Percentiles rank a stretch among this genome's conserved stretches.
Evolutionary conservation across 805 yeast species (phyloP).

Genomic region (Candida rishiriensis): DNA sequence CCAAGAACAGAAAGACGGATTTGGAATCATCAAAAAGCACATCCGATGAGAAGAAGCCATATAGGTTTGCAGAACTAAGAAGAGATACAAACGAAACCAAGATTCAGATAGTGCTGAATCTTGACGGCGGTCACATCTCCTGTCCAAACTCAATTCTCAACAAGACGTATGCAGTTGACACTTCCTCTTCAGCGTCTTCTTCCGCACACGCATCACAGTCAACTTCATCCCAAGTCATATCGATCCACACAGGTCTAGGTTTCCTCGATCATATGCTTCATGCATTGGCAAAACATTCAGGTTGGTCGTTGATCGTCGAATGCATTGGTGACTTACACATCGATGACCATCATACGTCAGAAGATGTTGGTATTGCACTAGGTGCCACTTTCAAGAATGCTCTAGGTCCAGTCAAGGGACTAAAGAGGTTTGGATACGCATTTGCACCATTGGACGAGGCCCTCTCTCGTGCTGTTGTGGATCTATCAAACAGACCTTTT

Average conservation of each 20-base stretch:
- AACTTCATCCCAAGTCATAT: conserved; percentile 67
- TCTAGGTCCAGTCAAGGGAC: conserved; percentile 83
- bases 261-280: conserved; percentile 97
- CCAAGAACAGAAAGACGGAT: conserved; percentile 10
- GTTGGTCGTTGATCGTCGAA: conserved; percentile 88
- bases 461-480: conserved; percentile 91
- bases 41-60: conserved; percentile 2
- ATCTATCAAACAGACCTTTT: conserved; percentile 86
- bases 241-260: conserved; percentile 88
- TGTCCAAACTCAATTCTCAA: conserved; percentile 56
- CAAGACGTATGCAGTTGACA: conserved; percentile 19
- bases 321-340: conserved; percentile 94
- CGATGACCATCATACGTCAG: conserved; percentile 96
- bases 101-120: conserved; percentile 75
- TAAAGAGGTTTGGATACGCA: conserved; percentile 87
- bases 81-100: conserved; percentile 91
- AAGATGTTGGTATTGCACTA: conserved; percentile 89
- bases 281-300: conserved; percentile 94
- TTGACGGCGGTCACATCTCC: conserved; percentile 80
- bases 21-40: conserved; percentile 6
- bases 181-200: conserved; percentile 28
- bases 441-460: conserved; percentile 98
- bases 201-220: conserved; percentile 51
- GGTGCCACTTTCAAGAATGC: conserved; percentile 90
- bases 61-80: conserved; percentile 42